Base-by-base conservation (phyloP, 306 rosid species). In the Glycine tomentella region DNA sequence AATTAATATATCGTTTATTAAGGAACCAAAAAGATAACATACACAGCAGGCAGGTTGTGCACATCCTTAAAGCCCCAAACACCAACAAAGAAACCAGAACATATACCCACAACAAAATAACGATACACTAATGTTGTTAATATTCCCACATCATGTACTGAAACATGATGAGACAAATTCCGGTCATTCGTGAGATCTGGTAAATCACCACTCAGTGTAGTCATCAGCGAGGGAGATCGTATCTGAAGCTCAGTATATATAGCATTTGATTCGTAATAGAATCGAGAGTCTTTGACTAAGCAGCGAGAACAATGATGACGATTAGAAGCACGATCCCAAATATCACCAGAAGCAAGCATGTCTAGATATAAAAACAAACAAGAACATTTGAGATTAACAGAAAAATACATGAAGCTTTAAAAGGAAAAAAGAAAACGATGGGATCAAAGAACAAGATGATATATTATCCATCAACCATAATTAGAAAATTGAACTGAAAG, bases 331-430 rank as follows among this genome's bases (percentile, higher is more conserved):
- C 94, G 11, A 95, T 86, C 69, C 97, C 98, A 46, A 95, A 92
- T 83, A 95, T 95, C 87, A 95, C 98, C 97, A 90, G 74, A 67
- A 95, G 98, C 89, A 95, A 91, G 89, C 97, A 95, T 33, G 92
- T 62, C 98, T 95, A 4, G 38, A 75, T 62, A 59, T 17, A 53
- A 36, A 15, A 17, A 71, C 12, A 48, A 40, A 8, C 20, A 44
- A 36, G 16, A 71, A 49, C 64, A 5, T 67, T 65, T 3, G 51
- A 31, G 82, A 44, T 72, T 66, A 61, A 36, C 50, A 67, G n/a
- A 67, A 64, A 38, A 33, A 56, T 20, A 13, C 48, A 62, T 9
- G 10, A 80, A 38, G 17, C 56, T 74, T 72, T 57, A 42, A 56
- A 42, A 53, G 44, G 46, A 12, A 33, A 8, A 57, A 38, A 42